Conservation (phyloP, 2,329 filamentous ascomycete species). For the Xylaria sp. region DNA sequence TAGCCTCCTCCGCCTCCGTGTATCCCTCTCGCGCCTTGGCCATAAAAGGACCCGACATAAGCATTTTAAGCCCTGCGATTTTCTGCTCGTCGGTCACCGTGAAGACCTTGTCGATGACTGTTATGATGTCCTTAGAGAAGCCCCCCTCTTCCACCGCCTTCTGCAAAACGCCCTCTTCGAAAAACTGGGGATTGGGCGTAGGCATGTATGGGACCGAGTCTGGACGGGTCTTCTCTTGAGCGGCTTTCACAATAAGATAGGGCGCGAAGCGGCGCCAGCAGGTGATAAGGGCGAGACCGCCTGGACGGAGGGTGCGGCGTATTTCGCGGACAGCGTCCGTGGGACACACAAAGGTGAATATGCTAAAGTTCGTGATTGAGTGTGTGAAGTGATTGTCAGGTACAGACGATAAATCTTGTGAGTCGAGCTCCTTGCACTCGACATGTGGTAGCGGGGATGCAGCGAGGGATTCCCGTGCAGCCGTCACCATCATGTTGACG, state of each 20-base stretch:
- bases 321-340: constrained; percentile 33
- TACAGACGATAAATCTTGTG: constrained; percentile 34
- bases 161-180: constrained; percentile 35
- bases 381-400: constrained; percentile 35
- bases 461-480: constrained; percentile 37
- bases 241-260: constrained; percentile 34
- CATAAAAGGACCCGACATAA: constrained; percentile 41
- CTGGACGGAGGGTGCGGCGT: constrained; percentile 34
- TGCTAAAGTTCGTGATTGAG: constrained; percentile 39
- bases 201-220: constrained; percentile 37
- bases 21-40: constrained; percentile 38
- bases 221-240: constrained; percentile 36
- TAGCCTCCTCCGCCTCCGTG: constrained; percentile 34
- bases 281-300: constrained; percentile 33
- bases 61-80: constrained; percentile 36
- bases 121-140: constrained; percentile 33
- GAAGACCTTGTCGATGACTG: constrained; percentile 32
- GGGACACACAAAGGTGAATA: constrained; percentile 35
- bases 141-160: constrained; percentile 35
- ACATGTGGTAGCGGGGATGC: constrained; percentile 37
- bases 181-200: constrained; percentile 34
- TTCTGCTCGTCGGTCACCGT: constrained; percentile 36
- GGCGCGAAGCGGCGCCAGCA: constrained; percentile 38
- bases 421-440: constrained; percentile 37
- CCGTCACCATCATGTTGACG: constrained; percentile 37